Base-by-base conservation (phyloP, 2,329 filamentous ascomycete genomes). In the Domatiomyces catenatus region DNA sequence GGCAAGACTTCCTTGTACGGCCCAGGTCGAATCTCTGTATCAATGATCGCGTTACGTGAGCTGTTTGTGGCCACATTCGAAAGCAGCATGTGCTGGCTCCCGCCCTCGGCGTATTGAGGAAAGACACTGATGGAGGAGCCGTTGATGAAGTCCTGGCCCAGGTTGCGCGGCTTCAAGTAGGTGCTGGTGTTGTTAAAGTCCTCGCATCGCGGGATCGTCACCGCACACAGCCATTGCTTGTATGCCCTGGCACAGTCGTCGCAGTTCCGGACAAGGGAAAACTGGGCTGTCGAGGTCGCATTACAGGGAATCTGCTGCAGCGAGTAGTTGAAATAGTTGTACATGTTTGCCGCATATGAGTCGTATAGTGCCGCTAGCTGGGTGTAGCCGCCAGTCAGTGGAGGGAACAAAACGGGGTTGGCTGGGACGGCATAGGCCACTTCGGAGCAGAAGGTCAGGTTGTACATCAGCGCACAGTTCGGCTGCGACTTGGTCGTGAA, bases 1-100 rank as follows among this genome's bases (percentile, higher is more conserved):
- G 92, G 92, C 7, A 94, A 70, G 18, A 96, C 72, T 69, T 98
- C 92, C 63, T 89, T 93, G 68, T 98, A 96, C 0, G 92, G 92
- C 0, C 92, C 92, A 0, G 92, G 89, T 54, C 74, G 67, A 52
- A 96, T 79, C 1, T 69, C 58, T 1, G 71, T 60, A 61, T 95
- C 88, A 58, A 96, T 92, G 46, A 77, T 68, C 0, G 74, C 63
- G 60, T 87, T 90, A 17, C 89, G 77, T 10, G 83, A 86, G 7
- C 69, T 66, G 51, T 75, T 80, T 49, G 64, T 69, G 2, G 68
- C 70, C 3, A 73, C 69, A 2, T 42, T 50, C 45, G 20, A 50
- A 19, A 19, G 61, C 50, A 47, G 57, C 51, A 52, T 1, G 58
- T 48, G 4, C 12, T 52, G 46, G 17, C 50, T 44, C 4, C 46